Conservation (phyloP, 2,329 filamentous ascomycete species). For the Penicillium sp. region DNA sequence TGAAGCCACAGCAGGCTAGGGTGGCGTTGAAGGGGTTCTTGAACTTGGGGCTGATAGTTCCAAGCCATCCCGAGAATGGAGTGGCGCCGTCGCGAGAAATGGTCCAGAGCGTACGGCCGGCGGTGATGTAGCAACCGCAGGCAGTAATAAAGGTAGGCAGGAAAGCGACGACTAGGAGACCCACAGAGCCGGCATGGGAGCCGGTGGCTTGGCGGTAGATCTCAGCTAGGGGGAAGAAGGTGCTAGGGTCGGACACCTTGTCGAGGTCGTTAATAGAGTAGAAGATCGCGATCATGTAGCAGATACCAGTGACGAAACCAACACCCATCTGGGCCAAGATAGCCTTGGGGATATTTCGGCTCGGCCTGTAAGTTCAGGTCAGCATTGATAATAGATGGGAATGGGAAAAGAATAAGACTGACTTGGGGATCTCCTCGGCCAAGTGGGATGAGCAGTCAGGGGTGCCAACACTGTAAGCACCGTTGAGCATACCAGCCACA, state of each 20-base stretch:
- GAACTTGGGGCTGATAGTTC: conserved; percentile 53
- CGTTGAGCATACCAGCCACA: conserved; percentile 65
- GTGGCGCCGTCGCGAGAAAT: conserved; percentile 61
- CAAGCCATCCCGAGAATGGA: conserved; percentile 55
- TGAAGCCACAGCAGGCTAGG: conserved; percentile 53
- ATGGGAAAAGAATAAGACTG: conserved; percentile 2
- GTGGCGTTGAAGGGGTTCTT: conserved; percentile 62
- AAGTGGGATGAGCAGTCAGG: conserved; percentile 66
- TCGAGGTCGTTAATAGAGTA: conserved; percentile 50
- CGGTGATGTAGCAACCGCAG: conserved; percentile 58
- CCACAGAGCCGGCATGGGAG: conserved; percentile 53
- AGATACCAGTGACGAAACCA: conserved; percentile 50
- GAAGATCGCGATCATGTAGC: conserved; percentile 53
- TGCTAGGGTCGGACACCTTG: conserved; percentile 16
- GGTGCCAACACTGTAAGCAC: conserved; percentile 66
- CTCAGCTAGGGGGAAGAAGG: conserved; percentile 50
- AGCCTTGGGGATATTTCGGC: conserved; percentile 51
- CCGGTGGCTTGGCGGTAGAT: conserved; percentile 53
- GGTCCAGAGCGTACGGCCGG: conserved; percentile 62
- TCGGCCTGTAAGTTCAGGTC: conserved; percentile 28
- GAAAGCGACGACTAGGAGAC: conserved; percentile 59
- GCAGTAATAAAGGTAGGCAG: conserved; percentile 55
- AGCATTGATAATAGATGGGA: conserved; percentile 6
- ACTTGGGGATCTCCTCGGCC: conserved; percentile 62
- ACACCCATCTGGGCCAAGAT: conserved; percentile 50